Evolutionary conservation across 78 protist species (phyloP).

Genomic region (Bodo saltans): DNA sequence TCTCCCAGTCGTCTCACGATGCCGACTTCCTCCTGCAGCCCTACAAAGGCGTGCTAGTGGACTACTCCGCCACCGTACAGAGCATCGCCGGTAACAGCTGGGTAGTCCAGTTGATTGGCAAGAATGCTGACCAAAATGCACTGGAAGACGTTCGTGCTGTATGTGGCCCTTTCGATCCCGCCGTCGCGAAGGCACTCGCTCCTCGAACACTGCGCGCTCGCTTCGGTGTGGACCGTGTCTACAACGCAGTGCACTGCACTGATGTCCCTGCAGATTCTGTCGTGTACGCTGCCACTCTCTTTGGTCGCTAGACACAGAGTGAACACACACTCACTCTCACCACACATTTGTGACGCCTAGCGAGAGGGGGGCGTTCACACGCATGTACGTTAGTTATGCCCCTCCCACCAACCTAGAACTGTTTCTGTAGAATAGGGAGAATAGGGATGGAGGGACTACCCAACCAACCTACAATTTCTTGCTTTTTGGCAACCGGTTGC

Average conservation of each 20-base stretch:
- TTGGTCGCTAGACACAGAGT: no score
- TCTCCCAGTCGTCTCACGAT: not conserved
- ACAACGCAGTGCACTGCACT: slow-evolving; percentile 67
- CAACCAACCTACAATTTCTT: no score
- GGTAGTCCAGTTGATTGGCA: slow-evolving; percentile 25
- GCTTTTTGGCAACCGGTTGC: no score
- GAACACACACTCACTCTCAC: no score
- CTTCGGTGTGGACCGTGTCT: slow-evolving; percentile 40
- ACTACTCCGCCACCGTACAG: slow-evolving; percentile 33
- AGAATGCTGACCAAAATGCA: not conserved
- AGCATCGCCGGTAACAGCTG: not conserved
- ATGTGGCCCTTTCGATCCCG: slow-evolving; percentile 62
- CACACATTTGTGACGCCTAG: no score
- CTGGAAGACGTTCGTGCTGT: slow-evolving; percentile 32
- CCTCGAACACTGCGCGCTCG: slow-evolving; percentile 52
- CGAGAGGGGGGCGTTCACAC: no score
- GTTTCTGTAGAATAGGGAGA: no score
- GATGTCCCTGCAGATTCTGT: slow-evolving; percentile 56
- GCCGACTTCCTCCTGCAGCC: slow-evolving; percentile 62
- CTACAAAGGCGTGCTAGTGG: slow-evolving; percentile 48
- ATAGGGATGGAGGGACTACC: no score
- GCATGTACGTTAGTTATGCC: no score
- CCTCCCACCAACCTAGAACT: no score
- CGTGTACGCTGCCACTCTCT: slow-evolving; percentile 29
- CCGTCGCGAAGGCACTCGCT: slow-evolving; percentile 41